phyloP scores from a whole-genome alignment of 345 rosid genomes.

The Melaleuca alternifolia region DNA sequence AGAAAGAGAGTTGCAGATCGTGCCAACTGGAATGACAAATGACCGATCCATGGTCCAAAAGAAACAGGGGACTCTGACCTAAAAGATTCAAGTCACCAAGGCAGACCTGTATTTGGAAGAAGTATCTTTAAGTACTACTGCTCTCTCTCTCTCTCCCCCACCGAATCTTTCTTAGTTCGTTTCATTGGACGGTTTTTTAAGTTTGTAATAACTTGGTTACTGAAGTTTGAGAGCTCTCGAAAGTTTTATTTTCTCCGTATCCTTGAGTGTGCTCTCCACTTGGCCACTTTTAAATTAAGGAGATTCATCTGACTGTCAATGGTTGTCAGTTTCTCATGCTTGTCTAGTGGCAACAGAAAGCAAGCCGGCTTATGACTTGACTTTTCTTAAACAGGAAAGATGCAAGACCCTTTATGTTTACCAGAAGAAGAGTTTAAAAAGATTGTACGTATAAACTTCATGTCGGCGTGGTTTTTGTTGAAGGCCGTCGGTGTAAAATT shows the following conservation, averaged over 20 bases:
- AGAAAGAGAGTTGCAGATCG: background rate
- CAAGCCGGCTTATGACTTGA: background rate
- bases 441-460: slow-evolving; percentile 44
- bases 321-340: background rate
- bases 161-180: background rate
- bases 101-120: background rate
- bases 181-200: background rate
- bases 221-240: background rate
- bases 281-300: background rate
- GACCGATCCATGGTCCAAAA: background rate
- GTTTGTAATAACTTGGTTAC: background rate
- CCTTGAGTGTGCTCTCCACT: background rate
- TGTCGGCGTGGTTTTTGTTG: slow-evolving; percentile 73
- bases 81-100: background rate
- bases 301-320: background rate
- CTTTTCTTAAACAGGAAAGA: slow-evolving; percentile 41
- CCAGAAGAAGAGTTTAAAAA: slow-evolving; percentile 53
- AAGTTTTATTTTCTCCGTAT: background rate
- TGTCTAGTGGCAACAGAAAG: background rate
- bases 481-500: slow-evolving; percentile 65
- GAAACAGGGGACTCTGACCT: background rate
- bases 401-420: slow-evolving; percentile 53
- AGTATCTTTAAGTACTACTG: no score
- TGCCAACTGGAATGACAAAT: background rate
- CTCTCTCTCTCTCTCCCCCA: no score